phyloP scores from a whole-genome alignment of 306 rosid genomes.

The Glycyrrhiza uralensis region DNA sequence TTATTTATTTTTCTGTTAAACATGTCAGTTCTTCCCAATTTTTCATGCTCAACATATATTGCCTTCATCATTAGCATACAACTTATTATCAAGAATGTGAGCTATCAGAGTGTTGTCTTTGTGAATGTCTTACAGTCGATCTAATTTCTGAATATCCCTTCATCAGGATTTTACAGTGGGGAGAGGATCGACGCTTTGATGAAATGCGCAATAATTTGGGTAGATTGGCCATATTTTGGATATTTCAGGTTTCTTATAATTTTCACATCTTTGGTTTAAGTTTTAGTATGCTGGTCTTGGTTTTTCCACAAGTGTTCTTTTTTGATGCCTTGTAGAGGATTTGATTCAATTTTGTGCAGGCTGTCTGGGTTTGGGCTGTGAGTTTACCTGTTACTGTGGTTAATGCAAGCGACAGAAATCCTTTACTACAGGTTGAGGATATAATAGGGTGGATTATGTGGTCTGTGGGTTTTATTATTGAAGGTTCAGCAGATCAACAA shows the following conservation, averaged over 20 bases:
- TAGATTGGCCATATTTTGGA: slow-evolving; percentile 89
- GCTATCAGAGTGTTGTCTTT: not conserved
- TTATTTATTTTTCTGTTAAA: not conserved
- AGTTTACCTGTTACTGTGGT: slow-evolving; percentile 88
- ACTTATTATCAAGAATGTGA: not conserved
- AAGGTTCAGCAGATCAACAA: slow-evolving; percentile 90
- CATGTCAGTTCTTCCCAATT: not conserved
- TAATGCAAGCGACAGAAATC: slow-evolving; percentile 68
- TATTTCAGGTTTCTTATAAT: slow-evolving; percentile 66
- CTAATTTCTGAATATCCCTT: slow-evolving; percentile 2
- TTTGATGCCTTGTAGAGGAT: slow-evolving; percentile 8
- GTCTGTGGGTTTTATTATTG: slow-evolving; percentile 64
- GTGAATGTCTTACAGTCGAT: slow-evolving; percentile 6
- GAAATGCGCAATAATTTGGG: slow-evolving; percentile 76
- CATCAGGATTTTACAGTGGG: slow-evolving; percentile 89
- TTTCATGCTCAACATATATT: not conserved
- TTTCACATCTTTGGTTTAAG: slow-evolving; percentile 2
- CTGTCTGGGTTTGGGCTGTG: slow-evolving; percentile 97
- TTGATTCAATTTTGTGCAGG: slow-evolving; percentile 45
- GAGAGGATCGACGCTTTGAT: slow-evolving; percentile 93
- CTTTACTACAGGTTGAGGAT: slow-evolving; percentile 60
- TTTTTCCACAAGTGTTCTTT: not conserved
- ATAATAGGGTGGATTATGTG: slow-evolving; percentile 86
- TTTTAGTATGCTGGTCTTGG: not conserved
- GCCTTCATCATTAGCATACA: not conserved